phyloP scores from a whole-genome alignment of 129 eudicot species.

The Centrapalus pauciflorus region DNA sequence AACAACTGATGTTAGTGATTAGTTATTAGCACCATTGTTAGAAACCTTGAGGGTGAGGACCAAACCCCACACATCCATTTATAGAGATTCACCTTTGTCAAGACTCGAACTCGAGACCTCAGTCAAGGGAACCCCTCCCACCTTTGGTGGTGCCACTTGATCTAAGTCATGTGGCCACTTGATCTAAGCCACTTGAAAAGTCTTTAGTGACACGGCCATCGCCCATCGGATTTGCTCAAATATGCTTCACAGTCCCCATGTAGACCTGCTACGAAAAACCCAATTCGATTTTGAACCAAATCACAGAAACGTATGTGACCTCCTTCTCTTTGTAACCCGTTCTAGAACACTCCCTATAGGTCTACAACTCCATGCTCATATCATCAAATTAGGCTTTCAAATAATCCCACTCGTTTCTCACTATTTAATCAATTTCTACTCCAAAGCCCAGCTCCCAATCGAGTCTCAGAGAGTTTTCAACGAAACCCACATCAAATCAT shows the following conservation, averaged over 20 bases:
- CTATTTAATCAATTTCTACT: conserved; percentile 77
- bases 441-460: conserved; percentile 64
- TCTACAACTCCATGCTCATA: conserved; percentile 59
- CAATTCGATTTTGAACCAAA: conserved; percentile 33
- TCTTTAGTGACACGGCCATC: too few relatives aligned
- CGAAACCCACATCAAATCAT: conserved; percentile 50
- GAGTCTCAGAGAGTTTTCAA: conserved; percentile 47
- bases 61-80: too few relatives aligned
- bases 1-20: too few relatives aligned
- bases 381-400: conserved; percentile 66
- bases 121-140: too few relatives aligned
- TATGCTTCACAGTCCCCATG: conserved; percentile 11
- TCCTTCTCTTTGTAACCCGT: conserved; percentile 46
- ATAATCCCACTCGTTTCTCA: conserved; percentile 62
- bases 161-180: too few relatives aligned
- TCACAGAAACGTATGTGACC: conserved; percentile 38
- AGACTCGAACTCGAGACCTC: too few relatives aligned
- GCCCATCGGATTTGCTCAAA: neutral
- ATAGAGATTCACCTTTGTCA: too few relatives aligned
- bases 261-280: conserved; percentile 13
- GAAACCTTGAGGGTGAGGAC: too few relatives aligned
- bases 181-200: too few relatives aligned
- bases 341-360: conserved; percentile 51
- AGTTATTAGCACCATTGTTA: too few relatives aligned
- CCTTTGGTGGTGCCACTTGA: too few relatives aligned